Evolutionary conservation across 345 rosid species (phyloP), one percentile per base, ranked within the genome.

Genomic region (Eucalyptus leucophloia): DNA sequence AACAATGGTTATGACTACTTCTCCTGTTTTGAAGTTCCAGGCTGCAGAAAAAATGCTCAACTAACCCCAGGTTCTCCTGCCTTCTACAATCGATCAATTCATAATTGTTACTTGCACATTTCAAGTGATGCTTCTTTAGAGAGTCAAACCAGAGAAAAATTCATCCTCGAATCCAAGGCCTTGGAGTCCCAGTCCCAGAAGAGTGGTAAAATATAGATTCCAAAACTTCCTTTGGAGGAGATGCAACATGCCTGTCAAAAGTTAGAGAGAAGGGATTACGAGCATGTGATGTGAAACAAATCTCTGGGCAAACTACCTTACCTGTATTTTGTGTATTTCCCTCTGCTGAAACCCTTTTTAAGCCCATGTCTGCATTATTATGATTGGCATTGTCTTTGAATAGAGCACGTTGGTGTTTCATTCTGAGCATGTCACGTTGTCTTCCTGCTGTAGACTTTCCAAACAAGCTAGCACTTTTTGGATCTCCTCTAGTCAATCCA

Each of bases 71-170:
- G 23, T 37, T 40, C 47, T 77, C 83, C 83, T 40, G 83, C 45
- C 45, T 77, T 77, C 83, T 37, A 19, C 16, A 77, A 37, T 77
- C 16, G 24, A 77, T 77, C 83, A 37, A 8, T 37, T 77, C 7
- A 4, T 77, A 77, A 40, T 77, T 37, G 80, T 58, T 60, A 60
- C 80, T 58, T 56, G 15, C 47, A 23, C 28, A 77, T 40, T 37
- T 37, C 47, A 6, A 19, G 83, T 21, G 62, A 72, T 86, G 87
- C 85, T 13, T 67, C 83, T 65, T 91, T 92, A 95, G 85, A 88
- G 92, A 87, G 87, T 92, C 92, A 96, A 92, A 88, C 96, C 95
- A n/a, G 87, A 87, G 94, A 95, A 96, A 93, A 96, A 96, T 89
- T 96, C 96, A 93, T 94, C 92, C 53, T 91, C 93, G 40, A 92